phyloP scores from a whole-genome alignment of 768 basidiomycete species.

The Chalciporus sphaerocephalus region DNA sequence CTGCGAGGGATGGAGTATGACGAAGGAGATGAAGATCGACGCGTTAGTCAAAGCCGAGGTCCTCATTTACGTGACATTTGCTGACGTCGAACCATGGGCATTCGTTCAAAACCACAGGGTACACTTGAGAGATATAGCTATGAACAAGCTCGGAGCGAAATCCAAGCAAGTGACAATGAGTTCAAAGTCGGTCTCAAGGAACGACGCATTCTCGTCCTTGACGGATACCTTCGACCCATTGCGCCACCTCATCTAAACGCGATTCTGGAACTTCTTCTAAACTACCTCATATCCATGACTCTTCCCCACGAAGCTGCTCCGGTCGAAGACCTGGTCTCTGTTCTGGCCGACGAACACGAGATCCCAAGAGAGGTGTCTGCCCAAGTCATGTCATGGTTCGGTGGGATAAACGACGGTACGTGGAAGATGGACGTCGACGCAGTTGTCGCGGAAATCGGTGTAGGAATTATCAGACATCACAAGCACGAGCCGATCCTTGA shows the following conservation, averaged over 20 bases:
- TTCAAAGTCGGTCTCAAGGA: constrained; percentile 58
- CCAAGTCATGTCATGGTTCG: constrained; percentile 85
- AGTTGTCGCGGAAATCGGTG: constrained; percentile 71
- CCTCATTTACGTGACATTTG: background rate
- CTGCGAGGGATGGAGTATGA: constrained; percentile 68
- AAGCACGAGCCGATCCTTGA: constrained; percentile 58
- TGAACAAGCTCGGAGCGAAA: constrained; percentile 52
- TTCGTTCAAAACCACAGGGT: constrained; percentile 17
- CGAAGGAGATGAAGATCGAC: constrained; percentile 49
- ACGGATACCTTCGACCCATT: constrained; percentile 73
- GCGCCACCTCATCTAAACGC: constrained; percentile 59
- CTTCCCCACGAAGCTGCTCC: constrained; percentile 49
- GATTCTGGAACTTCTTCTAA: constrained; percentile 74
- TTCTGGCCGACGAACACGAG: constrained; percentile 71
- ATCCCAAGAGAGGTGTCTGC: constrained; percentile 53
- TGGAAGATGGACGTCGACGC: constrained; percentile 66
- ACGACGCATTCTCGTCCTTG: constrained; percentile 67
- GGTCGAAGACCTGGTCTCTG: constrained; percentile 53
- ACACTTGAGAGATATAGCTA: constrained; percentile 46
- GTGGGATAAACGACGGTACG: constrained; percentile 45
- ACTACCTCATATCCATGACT: constrained; percentile 61
- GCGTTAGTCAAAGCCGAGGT: constrained; percentile 17
- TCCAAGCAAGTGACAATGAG: constrained; percentile 84
- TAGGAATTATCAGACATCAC: constrained; percentile 63
- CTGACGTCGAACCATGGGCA: background rate